Conservation (phyloP, 1,139 yeast genomes). For the Saccharomycopsis hybrid region DNA sequence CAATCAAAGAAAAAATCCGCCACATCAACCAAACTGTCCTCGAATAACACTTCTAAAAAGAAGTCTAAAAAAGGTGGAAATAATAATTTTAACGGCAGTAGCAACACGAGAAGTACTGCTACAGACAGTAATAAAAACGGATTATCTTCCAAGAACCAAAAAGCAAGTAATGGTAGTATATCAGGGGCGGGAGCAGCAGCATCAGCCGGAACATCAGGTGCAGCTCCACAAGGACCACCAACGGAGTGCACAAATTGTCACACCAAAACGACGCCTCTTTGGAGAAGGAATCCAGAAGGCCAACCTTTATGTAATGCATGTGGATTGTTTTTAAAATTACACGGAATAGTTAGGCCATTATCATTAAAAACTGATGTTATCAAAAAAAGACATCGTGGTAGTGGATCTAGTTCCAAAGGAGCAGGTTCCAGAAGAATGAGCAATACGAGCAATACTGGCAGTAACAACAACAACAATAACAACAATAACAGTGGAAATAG, state of each 20-base stretch:
- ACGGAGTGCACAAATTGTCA: conserved; percentile 73
- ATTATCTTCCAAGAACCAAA: too few species aligned
- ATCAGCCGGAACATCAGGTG: too few species aligned
- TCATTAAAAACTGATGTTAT: conserved; percentile 89
- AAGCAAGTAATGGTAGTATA: too few species aligned
- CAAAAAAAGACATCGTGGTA: conserved; percentile 50
- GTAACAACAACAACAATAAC: conserved; percentile 1
- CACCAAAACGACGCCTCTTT: conserved; percentile 88
- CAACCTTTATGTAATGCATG: conserved; percentile 94
- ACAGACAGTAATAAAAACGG: too few species aligned
- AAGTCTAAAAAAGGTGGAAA: too few species aligned
- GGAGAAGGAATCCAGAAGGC: conserved; percentile 93
- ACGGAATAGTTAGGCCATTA: conserved; percentile 90
- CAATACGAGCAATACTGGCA: neutral
- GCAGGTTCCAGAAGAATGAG: neutral
- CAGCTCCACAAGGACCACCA: too few species aligned
- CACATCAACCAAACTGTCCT: too few species aligned
- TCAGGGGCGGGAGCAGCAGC: too few species aligned
- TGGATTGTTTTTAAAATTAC: conserved; percentile 83
- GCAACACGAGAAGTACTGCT: too few species aligned
- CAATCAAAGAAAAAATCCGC: neutral
- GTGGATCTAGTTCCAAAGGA: neutral
- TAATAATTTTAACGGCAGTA: too few species aligned
- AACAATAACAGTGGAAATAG: neutral
- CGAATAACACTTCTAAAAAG: too few species aligned